Conservation (phyloP, 148 eudicot species). For the Chenopodium album region DNA sequence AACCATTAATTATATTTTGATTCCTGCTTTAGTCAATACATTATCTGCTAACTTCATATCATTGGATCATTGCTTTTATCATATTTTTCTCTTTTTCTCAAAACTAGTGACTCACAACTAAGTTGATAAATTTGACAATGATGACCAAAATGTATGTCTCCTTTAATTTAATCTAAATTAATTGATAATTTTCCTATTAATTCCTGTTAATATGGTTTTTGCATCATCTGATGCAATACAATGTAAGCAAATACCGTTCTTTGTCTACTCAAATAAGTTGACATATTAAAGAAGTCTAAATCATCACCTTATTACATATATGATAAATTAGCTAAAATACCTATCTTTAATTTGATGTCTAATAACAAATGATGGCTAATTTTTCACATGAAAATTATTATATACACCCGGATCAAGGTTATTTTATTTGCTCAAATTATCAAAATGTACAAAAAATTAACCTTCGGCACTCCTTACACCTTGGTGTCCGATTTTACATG, state of each 20-base stretch:
- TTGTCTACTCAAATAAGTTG: background rate
- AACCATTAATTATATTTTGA: conserved; percentile 18
- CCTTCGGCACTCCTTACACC: no score
- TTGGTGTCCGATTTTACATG: no score
- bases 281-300: background rate
- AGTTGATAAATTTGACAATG: conserved; percentile 10
- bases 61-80: background rate
- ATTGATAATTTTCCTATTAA: no score
- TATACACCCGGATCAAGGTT: no score
- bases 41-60: conserved; percentile 23
- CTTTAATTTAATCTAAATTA: background rate
- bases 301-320: background rate
- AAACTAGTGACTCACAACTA: conserved; percentile 26
- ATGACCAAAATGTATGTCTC: conserved; percentile 6
- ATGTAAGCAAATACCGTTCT: background rate
- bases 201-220: background rate
- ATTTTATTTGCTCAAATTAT: no score
- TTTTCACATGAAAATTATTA: no score
- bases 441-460: no score
- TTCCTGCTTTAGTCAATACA: conserved; percentile 25
- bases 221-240: background rate
- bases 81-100: background rate
- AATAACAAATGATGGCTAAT: background rate
- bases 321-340: no score
- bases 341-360: background rate